phyloP scores from a whole-genome alignment of 2,329 filamentous ascomycete genomes.

The Aspergillus spinulosporus region DNA sequence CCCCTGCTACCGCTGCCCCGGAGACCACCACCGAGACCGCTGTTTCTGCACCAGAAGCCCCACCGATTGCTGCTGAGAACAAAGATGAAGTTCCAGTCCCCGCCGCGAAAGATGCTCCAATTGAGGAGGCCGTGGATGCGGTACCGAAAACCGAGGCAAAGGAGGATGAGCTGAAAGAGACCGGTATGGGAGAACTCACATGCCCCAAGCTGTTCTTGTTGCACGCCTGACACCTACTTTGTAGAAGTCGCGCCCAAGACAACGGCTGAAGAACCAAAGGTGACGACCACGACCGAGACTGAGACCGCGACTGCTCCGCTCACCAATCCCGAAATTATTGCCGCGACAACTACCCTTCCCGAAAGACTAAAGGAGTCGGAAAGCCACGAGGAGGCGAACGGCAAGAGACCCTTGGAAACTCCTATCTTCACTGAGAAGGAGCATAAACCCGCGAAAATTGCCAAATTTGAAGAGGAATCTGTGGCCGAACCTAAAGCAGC shows the following conservation, averaged over 20 bases:
- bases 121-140: conserved; percentile 16
- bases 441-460: conserved; percentile 37
- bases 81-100: conserved; percentile 11
- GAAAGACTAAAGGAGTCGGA: conserved; percentile 25
- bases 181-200: conserved; percentile 7
- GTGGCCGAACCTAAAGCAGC: conserved; percentile 8
- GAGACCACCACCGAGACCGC: conserved; percentile 17
- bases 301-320: conserved; percentile 11
- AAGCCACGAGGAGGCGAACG: conserved; percentile 24
- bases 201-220: not conserved
- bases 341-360: conserved; percentile 19
- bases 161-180: conserved; percentile 1
- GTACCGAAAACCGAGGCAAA: conserved; percentile 7
- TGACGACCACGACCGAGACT: not conserved
- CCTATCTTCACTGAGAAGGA: conserved; percentile 33
- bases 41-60: conserved; percentile 2
- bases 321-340: conserved; percentile 16
- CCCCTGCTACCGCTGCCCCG: conserved; percentile 23
- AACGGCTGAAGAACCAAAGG: conserved; percentile 6
- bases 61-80: conserved; percentile 16
- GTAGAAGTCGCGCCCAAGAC: conserved; percentile 10
- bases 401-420: conserved; percentile 41
- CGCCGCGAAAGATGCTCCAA: conserved; percentile 9
- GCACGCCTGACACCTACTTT: conserved; percentile 5
- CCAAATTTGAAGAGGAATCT: conserved; percentile 32